Base-by-base conservation (phyloP, 305 asterid species). In the Fraxinus paxiana region DNA sequence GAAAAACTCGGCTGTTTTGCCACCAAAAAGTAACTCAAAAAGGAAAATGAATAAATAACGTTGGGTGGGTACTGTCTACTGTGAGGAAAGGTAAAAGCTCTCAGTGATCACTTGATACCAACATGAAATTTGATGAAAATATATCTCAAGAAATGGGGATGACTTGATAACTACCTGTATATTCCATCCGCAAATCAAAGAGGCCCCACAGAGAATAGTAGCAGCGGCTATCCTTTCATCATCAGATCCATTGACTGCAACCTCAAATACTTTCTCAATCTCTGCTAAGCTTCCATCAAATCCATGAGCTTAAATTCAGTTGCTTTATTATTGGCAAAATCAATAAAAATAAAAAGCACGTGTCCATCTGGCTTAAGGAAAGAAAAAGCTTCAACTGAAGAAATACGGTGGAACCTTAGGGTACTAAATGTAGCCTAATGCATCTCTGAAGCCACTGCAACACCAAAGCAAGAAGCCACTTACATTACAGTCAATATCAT, bases 241-340 rank as follows among this genome's bases (percentile, higher is more conserved):
- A 43, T 84, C 86, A 51, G 93, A 90, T 83, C 98, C 99, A 77
- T 88, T 77, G 84, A 87, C 87, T 43, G 98, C 98, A 75, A 92
- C 83, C 92, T 94, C 94, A 86, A 92, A 94, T 75, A 96, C 88
- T 91, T 94, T 96, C 87, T 96, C 91, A 1, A 94, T 89, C 88
- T 96, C 99, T 89, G 93, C 94, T 83, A 94, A 94, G 97, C 99
- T 96, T 95, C 90, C 95, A 91, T 90, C 87, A 91, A 85, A 91
- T 87, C 90, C 92, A 95, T 90, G 93, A 92, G 92, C 92, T 88
- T 84, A 87, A 90, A 82, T 93, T 92, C 90, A 93, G 98, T 94
- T 90, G 89, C 89, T 87, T 87, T 89, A 86, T 83, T 81, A 89
- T 88, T 80, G 84, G 84, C 84, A 81, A 85, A 88, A 81, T 82